These are phyloP conservation scores for Alternaria alternata DNA, from an alignment of 2,329 filamentous ascomycete genomes.

Conservation along the genomic window DNA sequence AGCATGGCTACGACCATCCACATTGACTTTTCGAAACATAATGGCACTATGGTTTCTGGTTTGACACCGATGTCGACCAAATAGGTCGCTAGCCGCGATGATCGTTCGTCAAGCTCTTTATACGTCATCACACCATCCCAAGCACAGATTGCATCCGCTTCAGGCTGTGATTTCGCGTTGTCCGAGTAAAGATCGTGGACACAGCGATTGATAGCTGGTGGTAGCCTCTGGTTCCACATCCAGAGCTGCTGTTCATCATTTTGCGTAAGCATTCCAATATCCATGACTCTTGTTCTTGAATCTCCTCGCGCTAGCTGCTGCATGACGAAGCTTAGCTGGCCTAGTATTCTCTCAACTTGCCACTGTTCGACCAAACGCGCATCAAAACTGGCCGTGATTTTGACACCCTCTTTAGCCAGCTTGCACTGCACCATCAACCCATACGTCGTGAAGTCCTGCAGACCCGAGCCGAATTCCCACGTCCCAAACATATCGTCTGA, in stretches of 20 bases:
- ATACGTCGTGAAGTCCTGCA: too few species aligned
- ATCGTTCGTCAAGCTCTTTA: slow-evolving; percentile 14
- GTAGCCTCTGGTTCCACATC: background rate
- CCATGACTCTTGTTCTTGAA: too few species aligned
- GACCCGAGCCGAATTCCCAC: too few species aligned
- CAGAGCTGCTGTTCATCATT: background rate
- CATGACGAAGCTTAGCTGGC: background rate
- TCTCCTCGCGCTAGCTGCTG: background rate
- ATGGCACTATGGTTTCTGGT: slow-evolving; percentile 35
- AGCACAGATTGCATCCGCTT: slow-evolving; percentile 28
- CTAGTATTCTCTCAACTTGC: too few species aligned
- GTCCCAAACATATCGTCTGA: too few species aligned
- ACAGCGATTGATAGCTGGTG: slow-evolving; percentile 4
- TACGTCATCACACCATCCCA: slow-evolving; percentile 28
- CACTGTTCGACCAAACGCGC: too few species aligned
- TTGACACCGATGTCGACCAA: slow-evolving; percentile 16
- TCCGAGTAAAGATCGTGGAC: slow-evolving; percentile 23
- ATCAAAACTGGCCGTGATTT: too few species aligned
- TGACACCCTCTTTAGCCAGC: too few species aligned
- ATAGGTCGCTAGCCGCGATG: slow-evolving; percentile 16
- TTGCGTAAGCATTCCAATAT: background rate
- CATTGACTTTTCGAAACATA: slow-evolving; percentile 31
- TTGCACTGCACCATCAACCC: too few species aligned
- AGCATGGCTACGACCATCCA: slow-evolving; percentile 49
- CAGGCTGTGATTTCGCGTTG: slow-evolving; percentile 13